Percentiles rank a stretch among this genome's conserved stretches.
These are phyloP conservation scores for Drechslerella stenobrocha DNA, from an alignment of 2,329 filamentous ascomycete species.

Conservation along the genomic window DNA sequence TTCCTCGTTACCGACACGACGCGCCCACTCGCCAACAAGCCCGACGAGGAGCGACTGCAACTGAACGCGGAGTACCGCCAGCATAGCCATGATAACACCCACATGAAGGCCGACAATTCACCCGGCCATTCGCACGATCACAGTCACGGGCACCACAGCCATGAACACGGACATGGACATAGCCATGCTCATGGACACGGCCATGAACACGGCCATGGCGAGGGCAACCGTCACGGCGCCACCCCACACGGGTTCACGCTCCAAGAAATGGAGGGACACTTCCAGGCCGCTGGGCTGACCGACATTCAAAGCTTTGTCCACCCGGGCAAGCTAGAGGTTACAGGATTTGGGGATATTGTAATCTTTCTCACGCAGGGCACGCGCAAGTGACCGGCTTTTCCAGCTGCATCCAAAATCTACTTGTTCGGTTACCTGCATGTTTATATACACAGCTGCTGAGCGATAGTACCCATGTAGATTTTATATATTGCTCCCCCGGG, in stretches of 20 bases:
- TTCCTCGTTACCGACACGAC: constrained; percentile 14
- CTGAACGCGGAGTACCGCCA: constrained; percentile 35
- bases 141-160: constrained; percentile 19
- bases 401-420: too few relatives aligned
- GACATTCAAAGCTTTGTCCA: constrained; percentile 34
- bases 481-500: too few relatives aligned
- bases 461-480: too few relatives aligned
- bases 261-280: constrained; percentile 27
- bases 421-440: too few relatives aligned
- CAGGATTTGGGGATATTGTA: constrained; percentile 23
- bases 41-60: constrained; percentile 20
- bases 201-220: constrained; percentile 4
- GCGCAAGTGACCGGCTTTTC: too few relatives aligned
- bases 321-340: constrained; percentile 22
- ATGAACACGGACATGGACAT: constrained; percentile 18
- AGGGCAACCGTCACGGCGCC: constrained; percentile 19
- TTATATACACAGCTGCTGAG: too few relatives aligned
- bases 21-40: neutral
- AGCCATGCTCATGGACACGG: neutral
- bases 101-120: constrained; percentile 9
- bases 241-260: constrained; percentile 35
- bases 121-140: constrained; percentile 1
- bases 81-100: constrained; percentile 37
- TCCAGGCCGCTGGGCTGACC: constrained; percentile 24
- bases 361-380: constrained; percentile 35